Evolutionary conservation across 345 rosid genomes (phyloP), one percentile per base, ranked within the genome.

Genomic region (Brassica juncea): DNA sequence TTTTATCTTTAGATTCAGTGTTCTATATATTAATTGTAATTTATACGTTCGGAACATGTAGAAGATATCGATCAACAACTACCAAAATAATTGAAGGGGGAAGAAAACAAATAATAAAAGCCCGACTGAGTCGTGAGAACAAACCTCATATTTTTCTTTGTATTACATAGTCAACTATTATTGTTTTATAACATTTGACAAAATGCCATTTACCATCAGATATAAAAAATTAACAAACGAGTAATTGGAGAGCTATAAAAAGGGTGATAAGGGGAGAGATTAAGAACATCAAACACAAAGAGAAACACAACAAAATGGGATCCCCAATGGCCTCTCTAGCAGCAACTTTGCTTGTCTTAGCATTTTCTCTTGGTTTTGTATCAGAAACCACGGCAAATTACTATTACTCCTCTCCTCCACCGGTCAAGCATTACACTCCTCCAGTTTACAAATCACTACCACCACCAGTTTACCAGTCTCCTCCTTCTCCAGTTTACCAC

Each of bases 181-280:
- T 62, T 30, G 23, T 34, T 49, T 62, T 77, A 4, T 59, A 21
- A 77, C 39, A 49, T 37, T 39, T 5, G 28, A 58, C 0, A 4
- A 52, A 70, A 47, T 62, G 19, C 61, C 39, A 15, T 78, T 65
- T 73, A 49, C 69, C 15, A 54, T 16, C 11, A 54, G 58, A 55
- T 27, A 57, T 57, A 7, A 23, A 47, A 62, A 4, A 9, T 42
- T 42, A 4, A 10, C 9, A 19, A 12, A 8, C 1, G 67, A 71
- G 37, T 71, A 65, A 57, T 7, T 37, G 32, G 68, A 82, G 81
- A 73, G 80, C 90, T 90, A 88, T 92, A 90, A 87, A 92, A 89
- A 82, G 91, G 72, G 39, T 63, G 66, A 2, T n/a, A 16, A 8
- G 74, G 25, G 82, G 59, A 35, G n/a, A 16, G 64, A 59, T 2